Conservation (phyloP, 2,329 filamentous ascomycete genomes). For the Penicillium sp. region DNA sequence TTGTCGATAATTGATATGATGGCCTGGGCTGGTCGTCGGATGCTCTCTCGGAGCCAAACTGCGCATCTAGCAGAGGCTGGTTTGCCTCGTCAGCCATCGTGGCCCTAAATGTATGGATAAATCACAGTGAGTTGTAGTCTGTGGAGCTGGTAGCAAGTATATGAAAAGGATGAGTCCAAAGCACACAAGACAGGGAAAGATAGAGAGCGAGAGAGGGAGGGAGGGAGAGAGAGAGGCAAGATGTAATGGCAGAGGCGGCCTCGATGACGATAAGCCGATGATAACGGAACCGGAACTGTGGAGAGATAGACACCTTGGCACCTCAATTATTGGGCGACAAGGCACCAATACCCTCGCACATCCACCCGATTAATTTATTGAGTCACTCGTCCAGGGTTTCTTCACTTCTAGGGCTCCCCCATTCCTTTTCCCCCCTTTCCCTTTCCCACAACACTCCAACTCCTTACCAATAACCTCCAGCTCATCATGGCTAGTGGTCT, state of each 20-base stretch:
- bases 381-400: conserved; percentile 15
- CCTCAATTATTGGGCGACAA: conserved; percentile 12
- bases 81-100: conserved; percentile 38
- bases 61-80: conserved; percentile 32
- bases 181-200: background rate
- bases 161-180: background rate
- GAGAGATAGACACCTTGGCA: conserved; percentile 15
- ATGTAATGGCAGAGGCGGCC: conserved; percentile 1
- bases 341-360: conserved; percentile 6
- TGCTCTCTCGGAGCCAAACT: conserved; percentile 9
- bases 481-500: conserved; percentile 31
- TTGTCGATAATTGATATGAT: conserved; percentile 3
- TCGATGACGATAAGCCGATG: conserved; percentile 24
- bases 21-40: background rate
- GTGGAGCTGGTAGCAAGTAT: background rate
- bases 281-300: conserved; percentile 24
- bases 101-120: conserved; percentile 13
- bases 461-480: conserved; percentile 2
- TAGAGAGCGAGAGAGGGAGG: background rate
- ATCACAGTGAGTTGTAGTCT: background rate
- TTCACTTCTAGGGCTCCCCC: conserved; percentile 3
- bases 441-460: background rate
- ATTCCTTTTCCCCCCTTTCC: background rate
- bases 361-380: conserved; percentile 16
- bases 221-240: background rate